Evolutionary conservation across 345 rosid species (phyloP).

Genomic region (Corchorus olitorius): DNA sequence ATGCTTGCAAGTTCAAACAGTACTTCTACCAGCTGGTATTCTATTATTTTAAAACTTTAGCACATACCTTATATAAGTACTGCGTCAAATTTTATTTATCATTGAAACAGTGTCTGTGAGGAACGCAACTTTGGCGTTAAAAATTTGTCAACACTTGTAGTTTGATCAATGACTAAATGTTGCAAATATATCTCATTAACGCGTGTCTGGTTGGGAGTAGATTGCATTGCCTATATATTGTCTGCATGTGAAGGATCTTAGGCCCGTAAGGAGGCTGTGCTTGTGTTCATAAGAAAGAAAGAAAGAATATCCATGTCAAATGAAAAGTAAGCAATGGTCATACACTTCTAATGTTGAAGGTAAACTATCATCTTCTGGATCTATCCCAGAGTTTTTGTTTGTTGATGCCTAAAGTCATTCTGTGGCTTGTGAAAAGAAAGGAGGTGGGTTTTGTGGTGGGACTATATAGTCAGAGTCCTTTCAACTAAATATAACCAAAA

Average conservation of each 20-base stretch:
- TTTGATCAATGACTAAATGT: slow-evolving; percentile 10
- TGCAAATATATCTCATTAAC: not conserved
- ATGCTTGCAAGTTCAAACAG: slow-evolving; percentile 17
- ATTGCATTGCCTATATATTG: not conserved
- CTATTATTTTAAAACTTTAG: slow-evolving; percentile 14
- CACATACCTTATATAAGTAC: not conserved
- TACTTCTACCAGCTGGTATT: slow-evolving; percentile 22
- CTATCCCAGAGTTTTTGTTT: not conserved
- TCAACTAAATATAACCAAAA: not conserved
- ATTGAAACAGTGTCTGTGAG: not conserved
- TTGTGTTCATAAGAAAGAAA: slow-evolving; percentile 14
- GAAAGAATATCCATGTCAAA: slow-evolving; percentile 14
- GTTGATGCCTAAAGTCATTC: not conserved
- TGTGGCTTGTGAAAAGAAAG: slow-evolving; percentile 8
- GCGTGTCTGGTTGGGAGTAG: not conserved
- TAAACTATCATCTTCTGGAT: slow-evolving; percentile 19
- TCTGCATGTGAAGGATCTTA: slow-evolving; percentile 16
- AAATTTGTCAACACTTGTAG: not conserved
- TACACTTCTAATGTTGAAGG: slow-evolving; percentile 14
- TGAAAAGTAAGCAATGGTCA: not conserved
- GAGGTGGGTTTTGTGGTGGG: not conserved
- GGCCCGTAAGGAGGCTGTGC: slow-evolving; percentile 13
- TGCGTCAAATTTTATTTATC: slow-evolving; percentile 5
- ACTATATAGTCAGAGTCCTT: slow-evolving; percentile 7
- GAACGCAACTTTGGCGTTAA: not conserved